Base-by-base conservation (phyloP, 1,284 basidiomycete genomes). In the Thelephora terrestris region DNA sequence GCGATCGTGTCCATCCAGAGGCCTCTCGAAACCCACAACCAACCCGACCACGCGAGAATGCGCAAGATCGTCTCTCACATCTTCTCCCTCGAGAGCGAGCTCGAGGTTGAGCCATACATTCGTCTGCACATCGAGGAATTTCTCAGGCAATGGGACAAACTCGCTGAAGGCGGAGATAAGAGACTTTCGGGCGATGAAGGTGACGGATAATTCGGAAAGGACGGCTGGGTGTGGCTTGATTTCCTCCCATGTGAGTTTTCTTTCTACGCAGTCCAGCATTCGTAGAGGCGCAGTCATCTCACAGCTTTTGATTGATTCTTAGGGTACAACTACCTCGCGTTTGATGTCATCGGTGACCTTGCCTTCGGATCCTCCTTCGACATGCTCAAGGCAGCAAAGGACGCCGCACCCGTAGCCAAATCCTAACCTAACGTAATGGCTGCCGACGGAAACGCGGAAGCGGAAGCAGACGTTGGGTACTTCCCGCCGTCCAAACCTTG, bases 31-130 rank as follows among this genome's bases (percentile, higher is more conserved):
- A n/a, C n/a, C n/a, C n/a, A n/a, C n/a, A n/a, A n/a, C n/a, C n/a
- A n/a, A n/a, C n/a, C n/a, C n/a, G n/a, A n/a, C n/a, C n/a, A 91
- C 68, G 91, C 90, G 2, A 79, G 91, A 43, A 93, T 93, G 67
- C 80, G 91, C 64, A 93, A 91, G 67, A 87, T 92, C 52, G 80
- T 94, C 36, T 84, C 88, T 1, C 81, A 91, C 64, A 86, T 91
- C 52, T 94, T 92, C 67, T 81, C 87, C 7, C 85, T 84, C 61
- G 89, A 91, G 68, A 85, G 78, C 54, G 74, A 93, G 14, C 64
- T 86, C 53, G 85, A 87, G 58, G 91, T 85, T 57, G 88, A 92
- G 63, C 85, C 85, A 0, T 77, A 88, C 55, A 77, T 88, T 49
- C 71, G 79, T 17, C 58, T 70, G n/a, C n/a, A n/a, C n/a, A n/a